Evolutionary conservation across 768 basidiomycete species (phyloP), one percentile per base, ranked within the genome.

Genomic region (Amanita pallidorosea): DNA sequence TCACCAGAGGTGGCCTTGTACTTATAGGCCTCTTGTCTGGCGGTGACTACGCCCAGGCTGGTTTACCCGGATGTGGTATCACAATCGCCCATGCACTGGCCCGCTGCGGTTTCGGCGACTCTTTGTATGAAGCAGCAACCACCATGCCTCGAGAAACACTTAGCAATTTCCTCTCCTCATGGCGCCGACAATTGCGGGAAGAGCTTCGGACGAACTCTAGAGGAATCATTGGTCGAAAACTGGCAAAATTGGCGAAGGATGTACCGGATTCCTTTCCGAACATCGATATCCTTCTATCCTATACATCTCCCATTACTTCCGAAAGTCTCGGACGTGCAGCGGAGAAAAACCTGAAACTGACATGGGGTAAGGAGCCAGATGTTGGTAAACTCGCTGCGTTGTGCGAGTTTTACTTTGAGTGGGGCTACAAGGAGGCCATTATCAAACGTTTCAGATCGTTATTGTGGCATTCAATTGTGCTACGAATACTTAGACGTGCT

Each of bases 361-460:
- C 68, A 0, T 76, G 74, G 69, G 61, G 70, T 2, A 73, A 68
- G 51, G 86, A 90, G 53, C 84, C 85, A 0, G 79, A 85, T 56
- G 67, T 89, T 1, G 76, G 75, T 13, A 79, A 76, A 49, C 75
- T 94, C 13, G 91, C 93, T 0, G 76, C 69, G 8, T 71, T 83
- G 3, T 94, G 91, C 68, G 93, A 96, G 64, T 73, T 82, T 43
- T 86, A 83, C 62, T 95, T 95, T 55, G 92, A 94, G 61, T 96
- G 92, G 92, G 92, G 92, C 0, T 82, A 88, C 45, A 82, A 74
- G 57, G 85, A 89, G 44, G 71, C 80, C 2, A 88, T 95, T 50
- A 75, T 88, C 56, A 88, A 88, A 56, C 81, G 89, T 9, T 92
- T 94, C 60, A 73, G 87, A 59, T 87, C 81, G 0, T 76, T 90